phyloP scores from a whole-genome alignment of 2,329 filamentous ascomycete genomes.

The Lachnellula cervina region DNA sequence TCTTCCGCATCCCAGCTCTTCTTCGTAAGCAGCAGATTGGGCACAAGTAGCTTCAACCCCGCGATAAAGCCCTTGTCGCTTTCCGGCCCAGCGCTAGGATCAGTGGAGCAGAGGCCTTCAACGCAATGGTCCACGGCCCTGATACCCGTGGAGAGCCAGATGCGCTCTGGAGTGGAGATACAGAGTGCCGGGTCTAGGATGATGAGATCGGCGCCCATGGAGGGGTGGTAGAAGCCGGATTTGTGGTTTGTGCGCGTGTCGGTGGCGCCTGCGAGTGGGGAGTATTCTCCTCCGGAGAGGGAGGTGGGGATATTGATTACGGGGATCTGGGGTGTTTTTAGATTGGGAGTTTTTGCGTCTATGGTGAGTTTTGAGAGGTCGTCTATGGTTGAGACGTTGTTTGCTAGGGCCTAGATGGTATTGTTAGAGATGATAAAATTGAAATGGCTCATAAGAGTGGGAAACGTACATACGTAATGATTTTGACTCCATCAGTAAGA shows the following conservation, averaged over 20 bases:
- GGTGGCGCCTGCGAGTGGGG: constrained; percentile 36
- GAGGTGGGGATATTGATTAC: constrained; percentile 39
- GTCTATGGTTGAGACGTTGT: constrained; percentile 15
- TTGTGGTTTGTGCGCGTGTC: constrained; percentile 26
- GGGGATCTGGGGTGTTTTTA: constrained; percentile 26
- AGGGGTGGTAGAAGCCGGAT: constrained; percentile 27
- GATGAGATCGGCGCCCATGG: constrained; percentile 44
- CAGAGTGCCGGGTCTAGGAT: constrained; percentile 52
- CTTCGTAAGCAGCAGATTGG: constrained; percentile 23
- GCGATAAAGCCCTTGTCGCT: constrained; percentile 15
- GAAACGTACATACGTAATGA: constrained; percentile 25
- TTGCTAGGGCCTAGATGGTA: constrained; percentile 21
- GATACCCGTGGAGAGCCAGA: constrained; percentile 56
- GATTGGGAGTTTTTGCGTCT: constrained; percentile 5
- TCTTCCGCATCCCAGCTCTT: constrained; percentile 15
- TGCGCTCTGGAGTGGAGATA: constrained; percentile 43
- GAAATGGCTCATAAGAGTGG: no score
- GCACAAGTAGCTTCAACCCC: constrained; percentile 22
- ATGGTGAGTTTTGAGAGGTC: constrained; percentile 13
- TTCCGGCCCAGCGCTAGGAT: constrained; percentile 10
- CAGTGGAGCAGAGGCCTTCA: constrained; percentile 46
- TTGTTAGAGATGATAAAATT: not conserved
- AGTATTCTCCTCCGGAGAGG: constrained; percentile 39
- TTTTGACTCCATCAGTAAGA: constrained; percentile 32
- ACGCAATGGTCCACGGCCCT: constrained; percentile 54